Base-by-base conservation (phyloP, 106 monocot genomes). In the Dendrobium officinale region DNA sequence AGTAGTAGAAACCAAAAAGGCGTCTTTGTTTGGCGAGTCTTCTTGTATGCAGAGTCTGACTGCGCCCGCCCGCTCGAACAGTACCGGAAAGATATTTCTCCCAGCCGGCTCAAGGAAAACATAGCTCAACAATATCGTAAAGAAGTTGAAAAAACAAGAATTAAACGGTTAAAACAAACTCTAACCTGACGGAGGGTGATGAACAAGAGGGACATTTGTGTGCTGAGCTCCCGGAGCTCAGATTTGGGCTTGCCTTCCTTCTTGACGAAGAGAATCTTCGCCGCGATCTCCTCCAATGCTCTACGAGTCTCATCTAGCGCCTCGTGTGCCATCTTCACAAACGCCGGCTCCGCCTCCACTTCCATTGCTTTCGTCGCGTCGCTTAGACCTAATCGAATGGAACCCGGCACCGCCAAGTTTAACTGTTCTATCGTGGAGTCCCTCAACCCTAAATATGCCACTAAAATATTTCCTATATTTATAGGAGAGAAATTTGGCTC, bases 181-280 rank as follows among this genome's bases (percentile, higher is more conserved):
- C 26, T 73, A 29, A 91, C 94, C 88, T 90, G 88, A 68, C 99
- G 95, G 66, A 99, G 91, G 67, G 90, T 74, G 79, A 99, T 85
- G 86, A 99, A 90, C 83, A 86, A 86, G 85, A 99, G 93, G 58
- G 99, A 95, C 91, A 86, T 89, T 79, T 95, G 87, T 75, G 99
- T 95, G 86, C 87, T 75, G 82, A 95, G 91, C 55, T 93, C 95
- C 1, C 95, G 95, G 82, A 95, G 93, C 41, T 99, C 99, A 42
- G 93, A 93, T 47, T 93, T 99, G 73, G 91, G 83, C 31, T 82
- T 78, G 41, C 87, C 86, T 67, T 99, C 95, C 79, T 84, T 91
- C 90, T 95, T 99, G 42, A 88, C 51, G 78, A 85, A 82, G 79
- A 99, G 86, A 80, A 99, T 90, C 83, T 88, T 89, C 33, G 90